These are phyloP conservation scores for Eimeria tenella DNA, from an alignment of 169 alveolate genomes.

Conservation along the genomic window DNA sequence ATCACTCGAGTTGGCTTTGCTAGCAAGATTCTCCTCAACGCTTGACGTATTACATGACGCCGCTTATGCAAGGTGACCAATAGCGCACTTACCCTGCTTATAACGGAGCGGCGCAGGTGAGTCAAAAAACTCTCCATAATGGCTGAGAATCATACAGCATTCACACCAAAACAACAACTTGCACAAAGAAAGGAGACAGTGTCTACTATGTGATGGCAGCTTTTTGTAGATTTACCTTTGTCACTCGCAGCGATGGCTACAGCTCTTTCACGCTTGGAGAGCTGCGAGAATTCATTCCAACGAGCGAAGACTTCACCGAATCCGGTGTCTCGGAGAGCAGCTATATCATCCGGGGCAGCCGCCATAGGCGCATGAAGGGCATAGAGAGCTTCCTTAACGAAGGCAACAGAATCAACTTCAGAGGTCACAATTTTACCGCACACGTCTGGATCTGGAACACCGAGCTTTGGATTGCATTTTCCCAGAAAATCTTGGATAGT, in stretches of 20 bases:
- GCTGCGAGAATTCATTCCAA: conserved; percentile 10
- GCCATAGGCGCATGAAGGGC: conserved; percentile 45
- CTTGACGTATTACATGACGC: neutral
- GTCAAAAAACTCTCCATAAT: neutral
- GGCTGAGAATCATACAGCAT: conserved; percentile 8
- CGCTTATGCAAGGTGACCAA: neutral
- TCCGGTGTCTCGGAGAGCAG: neutral
- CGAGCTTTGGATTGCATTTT: conserved; percentile 26
- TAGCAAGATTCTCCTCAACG: neutral
- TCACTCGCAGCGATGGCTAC: conserved; percentile 44
- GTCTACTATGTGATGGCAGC: neutral
- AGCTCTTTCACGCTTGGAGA: conserved; percentile 25
- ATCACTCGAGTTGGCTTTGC: neutral
- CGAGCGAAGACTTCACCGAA: conserved; percentile 37
- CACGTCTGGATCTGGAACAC: conserved; percentile 42
- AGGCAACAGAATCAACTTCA: conserved; percentile 45
- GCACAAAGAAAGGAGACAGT: neutral
- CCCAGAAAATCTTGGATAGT: conserved; percentile 55
- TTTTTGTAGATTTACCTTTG: neutral
- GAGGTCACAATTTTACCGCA: conserved; percentile 71
- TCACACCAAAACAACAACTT: neutral
- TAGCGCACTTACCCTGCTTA: conserved; percentile 18
- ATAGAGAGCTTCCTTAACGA: conserved; percentile 50
- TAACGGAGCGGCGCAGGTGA: conserved; percentile 4
- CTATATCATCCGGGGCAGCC: conserved; percentile 42